Conservation (phyloP, 75 land plant genomes). For the Picea sitchensis region DNA sequence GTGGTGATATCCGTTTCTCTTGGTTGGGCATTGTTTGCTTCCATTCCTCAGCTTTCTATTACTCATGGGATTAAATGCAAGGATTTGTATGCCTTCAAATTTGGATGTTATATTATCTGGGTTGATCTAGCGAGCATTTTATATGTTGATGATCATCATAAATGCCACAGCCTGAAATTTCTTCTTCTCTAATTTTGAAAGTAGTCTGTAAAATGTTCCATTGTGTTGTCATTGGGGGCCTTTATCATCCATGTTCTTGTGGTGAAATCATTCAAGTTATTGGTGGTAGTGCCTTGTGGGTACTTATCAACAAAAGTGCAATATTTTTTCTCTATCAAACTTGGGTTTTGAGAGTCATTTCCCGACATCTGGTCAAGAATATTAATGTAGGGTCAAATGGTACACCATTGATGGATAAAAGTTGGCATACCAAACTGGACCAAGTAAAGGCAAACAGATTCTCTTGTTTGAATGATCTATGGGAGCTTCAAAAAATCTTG, state of each 20-base stretch:
- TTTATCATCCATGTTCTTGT: constrained; percentile 82
- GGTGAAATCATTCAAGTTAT: constrained; percentile 86
- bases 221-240: constrained; percentile 39
- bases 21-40: constrained; percentile 72
- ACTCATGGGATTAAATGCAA: constrained; percentile 93
- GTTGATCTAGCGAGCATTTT: constrained; percentile 62
- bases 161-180: constrained; percentile 52
- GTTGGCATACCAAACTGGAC: constrained; percentile 89
- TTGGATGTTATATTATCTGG: constrained; percentile 44
- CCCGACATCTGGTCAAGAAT: constrained; percentile 92
- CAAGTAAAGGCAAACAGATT: constrained; percentile 87
- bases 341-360: constrained; percentile 93
- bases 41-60: constrained; percentile 77
- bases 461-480: constrained; percentile 62
- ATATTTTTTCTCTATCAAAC: too few relatives aligned
- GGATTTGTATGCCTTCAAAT: constrained; percentile 23
- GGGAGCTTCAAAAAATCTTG: constrained; percentile 82
- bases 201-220: constrained; percentile 35
- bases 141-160: constrained; percentile 62
- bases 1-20: constrained; percentile 84
- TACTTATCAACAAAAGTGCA: too few relatives aligned
- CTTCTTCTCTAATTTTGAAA: constrained; percentile 64
- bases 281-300: too few relatives aligned
- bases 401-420: constrained; percentile 76
- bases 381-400: constrained; percentile 84